Percentiles rank a stretch among this genome's conserved stretches.
These are phyloP conservation scores for Pythium brachiatum DNA, from an alignment of 352 stramenopile genomes.

Conservation along the genomic window DNA sequence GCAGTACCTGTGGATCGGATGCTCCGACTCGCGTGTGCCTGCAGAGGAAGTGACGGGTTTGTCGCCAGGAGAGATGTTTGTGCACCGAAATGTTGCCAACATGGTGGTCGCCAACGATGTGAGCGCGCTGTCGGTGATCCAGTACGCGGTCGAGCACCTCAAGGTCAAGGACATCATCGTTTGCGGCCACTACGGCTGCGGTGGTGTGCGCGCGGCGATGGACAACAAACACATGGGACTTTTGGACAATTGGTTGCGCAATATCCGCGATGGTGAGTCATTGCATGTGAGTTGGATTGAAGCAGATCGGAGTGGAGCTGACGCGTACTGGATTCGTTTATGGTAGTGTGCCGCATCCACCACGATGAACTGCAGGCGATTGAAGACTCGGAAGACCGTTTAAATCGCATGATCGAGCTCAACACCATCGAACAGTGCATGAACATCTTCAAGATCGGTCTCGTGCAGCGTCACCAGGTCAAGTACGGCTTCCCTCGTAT, in stretches of 20 bases:
- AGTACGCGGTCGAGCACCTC: slow-evolving; percentile 78
- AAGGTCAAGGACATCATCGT: slow-evolving; percentile 89
- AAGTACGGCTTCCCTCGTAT: slow-evolving; percentile 89
- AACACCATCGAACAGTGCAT: slow-evolving; percentile 91
- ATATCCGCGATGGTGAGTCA: slow-evolving; percentile 83
- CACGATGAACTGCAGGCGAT: slow-evolving; percentile 85
- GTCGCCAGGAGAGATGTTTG: slow-evolving; percentile 68
- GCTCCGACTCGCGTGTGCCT: slow-evolving; percentile 68
- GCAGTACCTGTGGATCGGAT: slow-evolving; percentile 79
- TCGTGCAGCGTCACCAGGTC: slow-evolving; percentile 85
- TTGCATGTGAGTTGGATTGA: background rate
- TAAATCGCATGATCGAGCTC: slow-evolving; percentile 82
- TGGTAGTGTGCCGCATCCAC: slow-evolving; percentile 88
- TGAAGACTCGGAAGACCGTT: slow-evolving; percentile 66
- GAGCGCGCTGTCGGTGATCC: slow-evolving; percentile 36
- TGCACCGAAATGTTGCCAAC: slow-evolving; percentile 80
- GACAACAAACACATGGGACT: slow-evolving; percentile 78
- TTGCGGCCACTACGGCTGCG: slow-evolving; percentile 87
- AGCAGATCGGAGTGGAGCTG: background rate
- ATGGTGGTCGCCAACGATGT: slow-evolving; percentile 44
- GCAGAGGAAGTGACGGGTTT: slow-evolving; percentile 68
- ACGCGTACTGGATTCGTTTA: slow-evolving; percentile 10
- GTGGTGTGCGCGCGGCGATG: slow-evolving; percentile 72
- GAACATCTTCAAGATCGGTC: slow-evolving; percentile 89
- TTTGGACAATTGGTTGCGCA: slow-evolving; percentile 92